Base-by-base conservation (phyloP, 108 stramenopile species). In the Nitzschia putrida region DNA sequence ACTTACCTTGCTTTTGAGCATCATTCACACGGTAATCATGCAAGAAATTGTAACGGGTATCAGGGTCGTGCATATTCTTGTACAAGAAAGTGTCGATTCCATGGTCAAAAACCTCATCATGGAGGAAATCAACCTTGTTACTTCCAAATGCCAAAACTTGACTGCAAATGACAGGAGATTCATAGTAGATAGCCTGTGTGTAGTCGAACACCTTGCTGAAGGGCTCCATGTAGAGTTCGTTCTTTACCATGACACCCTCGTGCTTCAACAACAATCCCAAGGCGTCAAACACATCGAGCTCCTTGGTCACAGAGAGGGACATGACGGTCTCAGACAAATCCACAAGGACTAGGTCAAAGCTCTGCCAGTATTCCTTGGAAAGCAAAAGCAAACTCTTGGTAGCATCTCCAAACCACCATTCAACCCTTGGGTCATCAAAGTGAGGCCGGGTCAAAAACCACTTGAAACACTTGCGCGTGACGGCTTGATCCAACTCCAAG, bases 331-430 rank as follows among this genome's bases (percentile, higher is more conserved):
- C 91, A 22, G 83, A 84, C n/a, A 92, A 71, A 72, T 92, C 91
- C 26, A 92, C 80, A 68, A 92, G 70, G 25, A 92, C 86, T 43
- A 92, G 56, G 66, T 92, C 91, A 64, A 92, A 92, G 52, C 84
- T 83, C 1, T 86, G 88, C 61, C 85, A 89, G 78, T 87, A 92
- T 20, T 89, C 91, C 22, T 85, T 67, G 0, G 91, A 86, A 10
- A 92, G 69, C 65, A 92, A 50, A 9, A 85, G 63, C 21, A 92
- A 64, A 52, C 76, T 78, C 79, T 89, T 92, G 55, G 88, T 72
- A 0, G 91, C 91, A 76, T 92, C 91, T 25, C 91, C 91, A 49
- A 86, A 89, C 91, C 91, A 92, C 91, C 91, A 92, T 69, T 89
- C 81, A 0, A 92, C 91, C 34, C 80, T 74, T 18, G 81, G 74